Conservation (phyloP, 2,329 filamentous ascomycete species). For the Drechslerella stenobrocha region DNA sequence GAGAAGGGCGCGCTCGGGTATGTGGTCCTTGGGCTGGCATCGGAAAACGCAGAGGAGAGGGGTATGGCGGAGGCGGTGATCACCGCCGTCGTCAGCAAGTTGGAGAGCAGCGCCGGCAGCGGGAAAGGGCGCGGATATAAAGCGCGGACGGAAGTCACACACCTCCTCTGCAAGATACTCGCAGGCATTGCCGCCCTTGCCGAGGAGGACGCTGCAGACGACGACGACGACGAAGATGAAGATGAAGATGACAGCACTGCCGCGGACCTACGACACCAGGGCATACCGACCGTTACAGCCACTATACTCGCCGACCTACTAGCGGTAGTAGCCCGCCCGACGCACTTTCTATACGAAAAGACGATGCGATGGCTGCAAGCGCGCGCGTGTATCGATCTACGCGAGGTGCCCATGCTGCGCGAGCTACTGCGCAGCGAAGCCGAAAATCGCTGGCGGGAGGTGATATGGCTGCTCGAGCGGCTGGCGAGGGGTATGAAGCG, state of each 20-base stretch:
- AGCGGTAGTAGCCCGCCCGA: constrained; percentile 48
- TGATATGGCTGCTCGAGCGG: constrained; percentile 50
- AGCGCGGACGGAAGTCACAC: constrained; percentile 50
- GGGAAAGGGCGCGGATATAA: constrained; percentile 43
- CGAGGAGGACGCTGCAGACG: constrained; percentile 1
- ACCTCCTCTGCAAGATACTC: constrained; percentile 50
- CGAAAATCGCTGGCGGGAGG: constrained; percentile 51
- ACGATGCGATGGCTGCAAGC: constrained; percentile 50
- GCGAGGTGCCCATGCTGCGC: constrained; percentile 51
- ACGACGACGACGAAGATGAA: too few species aligned
- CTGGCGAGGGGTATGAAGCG: constrained; percentile 48
- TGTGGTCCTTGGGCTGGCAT: constrained; percentile 49
- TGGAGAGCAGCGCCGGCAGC: constrained; percentile 42
- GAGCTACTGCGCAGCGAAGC: constrained; percentile 35
- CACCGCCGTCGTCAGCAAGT: constrained; percentile 32
- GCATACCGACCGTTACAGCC: constrained; percentile 50
- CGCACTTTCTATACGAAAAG: constrained; percentile 52
- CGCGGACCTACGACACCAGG: constrained; percentile 16
- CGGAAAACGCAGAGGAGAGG: constrained; percentile 39
- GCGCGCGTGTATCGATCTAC: constrained; percentile 47
- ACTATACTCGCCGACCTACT: constrained; percentile 50
- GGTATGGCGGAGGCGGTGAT: constrained; percentile 50
- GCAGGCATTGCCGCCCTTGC: constrained; percentile 42
- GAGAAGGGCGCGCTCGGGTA: constrained; percentile 49
- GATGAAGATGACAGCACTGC: too few species aligned